phyloP scores from a whole-genome alignment of 2,329 filamentous ascomycete species.

The Calcarisporium arbuscula region DNA sequence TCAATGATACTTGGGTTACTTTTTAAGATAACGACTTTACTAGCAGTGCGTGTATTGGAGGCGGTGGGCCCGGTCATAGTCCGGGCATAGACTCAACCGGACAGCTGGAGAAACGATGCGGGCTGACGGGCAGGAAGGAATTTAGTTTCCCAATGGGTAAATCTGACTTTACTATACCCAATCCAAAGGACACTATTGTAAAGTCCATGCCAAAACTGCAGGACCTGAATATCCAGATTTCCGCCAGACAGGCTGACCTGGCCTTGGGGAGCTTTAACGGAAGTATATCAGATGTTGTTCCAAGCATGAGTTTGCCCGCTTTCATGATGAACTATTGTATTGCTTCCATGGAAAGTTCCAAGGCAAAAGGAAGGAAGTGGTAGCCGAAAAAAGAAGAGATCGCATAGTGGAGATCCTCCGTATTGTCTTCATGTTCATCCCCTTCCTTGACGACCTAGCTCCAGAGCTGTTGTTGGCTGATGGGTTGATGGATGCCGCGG shows the following conservation, averaged over 20 bases:
- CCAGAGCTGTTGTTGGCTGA: not conserved
- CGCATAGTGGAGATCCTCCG: not conserved
- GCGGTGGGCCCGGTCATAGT: too few relatives aligned
- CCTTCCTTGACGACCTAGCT: not conserved
- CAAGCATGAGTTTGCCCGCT: slow-evolving; percentile 4
- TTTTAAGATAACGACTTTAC: too few relatives aligned
- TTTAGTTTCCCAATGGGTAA: slow-evolving; percentile 3
- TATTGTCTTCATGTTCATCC: slow-evolving; percentile 1
- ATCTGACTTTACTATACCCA: slow-evolving; percentile 2
- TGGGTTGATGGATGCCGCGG: not conserved
- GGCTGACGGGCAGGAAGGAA: not conserved
- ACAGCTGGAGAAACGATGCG: slow-evolving; percentile 3
- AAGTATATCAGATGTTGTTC: slow-evolving; percentile 1
- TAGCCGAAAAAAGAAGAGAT: not conserved
- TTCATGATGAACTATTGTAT: slow-evolving; percentile 6
- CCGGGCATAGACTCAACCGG: too few relatives aligned
- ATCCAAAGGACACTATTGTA: slow-evolving; percentile 6
- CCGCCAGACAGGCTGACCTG: not conserved
- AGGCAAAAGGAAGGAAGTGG: not conserved
- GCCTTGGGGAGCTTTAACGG: slow-evolving; percentile 1
- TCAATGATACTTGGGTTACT: not conserved
- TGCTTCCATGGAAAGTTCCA: not conserved
- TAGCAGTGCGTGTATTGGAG: too few relatives aligned
- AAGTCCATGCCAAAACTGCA: slow-evolving; percentile 6
- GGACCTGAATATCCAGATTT: slow-evolving; percentile 1